Conservation (phyloP, 2,329 filamentous ascomycete species). For the Exserohilum turcica region DNA sequence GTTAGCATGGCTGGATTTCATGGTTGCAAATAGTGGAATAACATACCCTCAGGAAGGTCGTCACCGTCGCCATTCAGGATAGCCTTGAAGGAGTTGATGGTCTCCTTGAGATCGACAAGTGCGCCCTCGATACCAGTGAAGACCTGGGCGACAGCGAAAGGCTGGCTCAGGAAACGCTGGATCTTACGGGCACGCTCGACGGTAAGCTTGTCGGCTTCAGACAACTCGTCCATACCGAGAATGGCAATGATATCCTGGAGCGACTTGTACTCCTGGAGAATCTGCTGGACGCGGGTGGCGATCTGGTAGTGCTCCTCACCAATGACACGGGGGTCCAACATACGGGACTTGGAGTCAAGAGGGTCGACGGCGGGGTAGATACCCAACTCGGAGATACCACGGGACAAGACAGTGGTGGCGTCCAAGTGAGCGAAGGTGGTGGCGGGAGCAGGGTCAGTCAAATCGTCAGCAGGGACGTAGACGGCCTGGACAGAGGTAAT, state of each 20-base stretch:
- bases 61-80: constrained; percentile 96
- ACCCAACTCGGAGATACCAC: constrained; percentile 99
- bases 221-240: constrained; percentile 99
- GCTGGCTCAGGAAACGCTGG: constrained; percentile 99
- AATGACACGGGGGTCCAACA: constrained; percentile 98
- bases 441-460: constrained; percentile 99
- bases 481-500: constrained; percentile 99
- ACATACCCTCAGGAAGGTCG: constrained; percentile 85
- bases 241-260: constrained; percentile 99
- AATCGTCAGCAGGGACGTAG: constrained; percentile 99
- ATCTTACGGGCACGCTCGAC: constrained; percentile 99
- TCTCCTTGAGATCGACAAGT: constrained; percentile 98
- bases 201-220: constrained; percentile 98
- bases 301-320: constrained; percentile 97
- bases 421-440: constrained; percentile 99
- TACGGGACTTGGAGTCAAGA: constrained; percentile 99
- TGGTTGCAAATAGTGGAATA: not conserved
- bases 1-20: constrained; percentile 21
- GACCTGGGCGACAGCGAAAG: constrained; percentile 87
- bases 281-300: constrained; percentile 95
- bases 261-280: constrained; percentile 99
- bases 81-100: constrained; percentile 95
- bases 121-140: constrained; percentile 95
- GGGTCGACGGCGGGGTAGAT: constrained; percentile 99
- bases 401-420: constrained; percentile 99